Base-by-base conservation (phyloP, 2,329 filamentous ascomycete species). In the Sarocladium kiliense region DNA sequence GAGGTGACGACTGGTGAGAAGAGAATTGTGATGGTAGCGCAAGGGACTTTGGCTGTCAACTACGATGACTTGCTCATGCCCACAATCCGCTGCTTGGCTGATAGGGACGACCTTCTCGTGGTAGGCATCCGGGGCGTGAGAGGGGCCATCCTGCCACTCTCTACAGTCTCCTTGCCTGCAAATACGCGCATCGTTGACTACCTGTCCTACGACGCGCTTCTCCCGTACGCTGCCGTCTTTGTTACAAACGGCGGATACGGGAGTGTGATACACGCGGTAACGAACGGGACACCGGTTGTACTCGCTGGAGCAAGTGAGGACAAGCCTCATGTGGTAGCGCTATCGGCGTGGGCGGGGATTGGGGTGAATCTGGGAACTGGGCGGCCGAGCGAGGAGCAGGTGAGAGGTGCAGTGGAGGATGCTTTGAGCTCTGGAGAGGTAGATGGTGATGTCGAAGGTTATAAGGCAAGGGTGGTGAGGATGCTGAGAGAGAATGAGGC, bases 191-290 rank as follows among this genome's bases (percentile, higher is more conserved):
- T 77, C 3, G 63, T 73, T 21, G 75, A 79, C 61, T 79, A 76
- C 59, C 62, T 81, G 3, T 69, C 76, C 3, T 80, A 79, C 58
- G 75, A 80, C 56, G 64, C 68, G 0, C 56, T 79, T 1, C 65
- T 81, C 1, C 71, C 72, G 1, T 58, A 77, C 61, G 66, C 68
- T 30, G 75, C 72, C 39, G 68, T 76, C 1, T 76, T 79, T 26
- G 66, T 80, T 16, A 70, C 70, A 11, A 80, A 79, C 49, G 77
- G 71, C 11, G 76, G 77, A 3, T 80, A 77, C 55, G 75, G 77
- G 3, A 75, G 74, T 1, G 70, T 78, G 49, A 67, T 71, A 21
- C 75, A 79, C 55, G 71, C 69, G 2, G 62, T 78, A 2, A 66
- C 70, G 27, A 70, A 74, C 55, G 74, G 75, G 0, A 72, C 78